Percentiles rank a stretch among this genome's conserved stretches.
Conservation (phyloP, 1,284 basidiomycete species). For the Puccinia hordei region DNA sequence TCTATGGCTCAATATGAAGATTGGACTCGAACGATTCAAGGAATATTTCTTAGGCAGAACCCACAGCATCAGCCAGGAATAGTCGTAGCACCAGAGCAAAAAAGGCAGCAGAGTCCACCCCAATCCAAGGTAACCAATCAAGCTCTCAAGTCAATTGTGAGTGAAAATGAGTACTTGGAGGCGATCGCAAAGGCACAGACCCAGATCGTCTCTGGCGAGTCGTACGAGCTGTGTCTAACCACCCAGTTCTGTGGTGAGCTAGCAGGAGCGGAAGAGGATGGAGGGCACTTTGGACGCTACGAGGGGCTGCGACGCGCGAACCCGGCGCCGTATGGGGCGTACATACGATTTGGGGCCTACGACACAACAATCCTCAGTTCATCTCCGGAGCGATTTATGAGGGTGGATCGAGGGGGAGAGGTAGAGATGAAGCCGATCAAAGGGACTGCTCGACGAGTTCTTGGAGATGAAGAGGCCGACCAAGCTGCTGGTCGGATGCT, state of each 20-base stretch:
- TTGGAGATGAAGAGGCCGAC: slow-evolving; percentile 56
- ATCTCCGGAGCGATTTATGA: slow-evolving; percentile 90
- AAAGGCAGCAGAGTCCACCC: not conserved
- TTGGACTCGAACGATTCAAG: not conserved
- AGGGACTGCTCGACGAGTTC: slow-evolving; percentile 66
- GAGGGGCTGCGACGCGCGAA: slow-evolving; percentile 72
- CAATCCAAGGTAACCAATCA: not conserved
- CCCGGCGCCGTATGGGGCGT: slow-evolving; percentile 88
- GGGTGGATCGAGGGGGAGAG: slow-evolving; percentile 70
- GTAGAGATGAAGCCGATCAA: slow-evolving; percentile 93
- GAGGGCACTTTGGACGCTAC: slow-evolving; percentile 59
- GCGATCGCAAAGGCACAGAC: slow-evolving; percentile 75
- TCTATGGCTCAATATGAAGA: not conserved
- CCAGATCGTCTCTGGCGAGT: slow-evolving; percentile 78
- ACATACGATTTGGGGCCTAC: slow-evolving; percentile 70
- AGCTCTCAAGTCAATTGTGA: slow-evolving; percentile 58
- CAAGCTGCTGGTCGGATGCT: slow-evolving; percentile 62
- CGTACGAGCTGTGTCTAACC: slow-evolving; percentile 94
- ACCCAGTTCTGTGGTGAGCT: slow-evolving; percentile 65
- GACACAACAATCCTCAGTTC: slow-evolving; percentile 71
- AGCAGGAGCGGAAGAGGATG: slow-evolving; percentile 24
- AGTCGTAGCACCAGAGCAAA: not conserved
- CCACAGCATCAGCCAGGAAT: not conserved
- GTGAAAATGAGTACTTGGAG: slow-evolving; percentile 66
- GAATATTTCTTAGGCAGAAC: not conserved